Percentiles rank a stretch among this genome's conserved stretches.
phyloP scores from a whole-genome alignment of 176 grass and related monocot genomes.

The Poa annua region DNA sequence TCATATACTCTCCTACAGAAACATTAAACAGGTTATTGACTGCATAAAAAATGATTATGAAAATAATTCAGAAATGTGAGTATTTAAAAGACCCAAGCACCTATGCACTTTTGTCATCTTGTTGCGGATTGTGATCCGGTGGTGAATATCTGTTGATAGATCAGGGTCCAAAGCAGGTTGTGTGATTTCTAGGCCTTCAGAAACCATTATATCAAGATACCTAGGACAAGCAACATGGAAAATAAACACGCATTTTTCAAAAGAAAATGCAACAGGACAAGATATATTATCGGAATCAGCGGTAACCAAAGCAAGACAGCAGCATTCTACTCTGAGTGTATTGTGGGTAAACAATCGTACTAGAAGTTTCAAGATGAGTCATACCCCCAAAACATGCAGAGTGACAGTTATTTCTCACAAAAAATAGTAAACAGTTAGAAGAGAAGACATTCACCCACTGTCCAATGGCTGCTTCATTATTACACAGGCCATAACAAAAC shows the following conservation, averaged over 20 bases:
- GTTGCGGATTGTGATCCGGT: slow-evolving; percentile 90
- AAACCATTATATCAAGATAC: slow-evolving; percentile 95
- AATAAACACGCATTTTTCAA: not conserved
- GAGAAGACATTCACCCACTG: not conserved
- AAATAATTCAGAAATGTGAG: slow-evolving; percentile 1
- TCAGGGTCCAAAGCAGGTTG: slow-evolving; percentile 93
- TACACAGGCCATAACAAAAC: not conserved
- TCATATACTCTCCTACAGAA: slow-evolving; percentile 81
- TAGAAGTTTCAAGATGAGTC: too few relatives aligned
- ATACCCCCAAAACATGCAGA: too few relatives aligned
- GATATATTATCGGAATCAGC: not conserved
- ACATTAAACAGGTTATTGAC: slow-evolving; percentile 19
- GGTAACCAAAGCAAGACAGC: not conserved
- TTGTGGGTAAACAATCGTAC: too few relatives aligned
- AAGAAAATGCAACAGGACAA: not conserved
- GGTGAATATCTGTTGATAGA: slow-evolving; percentile 92
- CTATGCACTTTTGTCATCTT: slow-evolving; percentile 88
- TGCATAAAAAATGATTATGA: not conserved
- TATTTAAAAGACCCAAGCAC: slow-evolving; percentile 43
- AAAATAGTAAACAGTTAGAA: not conserved
- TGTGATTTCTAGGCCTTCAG: slow-evolving; percentile 96
- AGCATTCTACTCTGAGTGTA: too few relatives aligned
- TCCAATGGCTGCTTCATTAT: not conserved
- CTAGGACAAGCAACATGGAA: slow-evolving; percentile 43
- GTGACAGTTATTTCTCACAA: not conserved